Evolutionary conservation across 2,329 filamentous ascomycete genomes (phyloP), one percentile per base, ranked within the genome.

Genomic region (Diplocarpon rosae): DNA sequence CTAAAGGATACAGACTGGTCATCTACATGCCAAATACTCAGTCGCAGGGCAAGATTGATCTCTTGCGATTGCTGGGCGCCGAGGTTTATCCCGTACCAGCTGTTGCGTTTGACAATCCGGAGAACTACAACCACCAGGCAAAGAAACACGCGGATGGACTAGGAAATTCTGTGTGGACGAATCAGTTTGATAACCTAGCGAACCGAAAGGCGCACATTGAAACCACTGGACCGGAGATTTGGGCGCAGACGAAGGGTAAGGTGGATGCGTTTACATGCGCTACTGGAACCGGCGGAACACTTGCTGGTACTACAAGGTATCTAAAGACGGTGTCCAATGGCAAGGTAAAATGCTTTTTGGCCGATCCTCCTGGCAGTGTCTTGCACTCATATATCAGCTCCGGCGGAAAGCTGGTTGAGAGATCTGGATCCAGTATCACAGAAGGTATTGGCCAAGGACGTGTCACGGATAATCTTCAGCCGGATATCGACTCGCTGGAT

Each of bases 21-120:
- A 98, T 98, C 63, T 98, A 96, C 78, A 96, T 98, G 92, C 92
- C 92, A 58, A 85, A 98, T 72, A 96, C 90, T 39, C 92, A 96
- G 69, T 94, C 89, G 15, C 90, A 95, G 68, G 92, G 89, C 63
- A 98, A 98, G 72, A 85, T 98, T 62, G 92, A 96, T 65, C 75
- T 98, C 42, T 71, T 98, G 52, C 76, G 90, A 8, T 72, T 96
- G 30, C 76, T 98, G 9, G 92, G 92, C 53, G 92, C 92, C 20
- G 89, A 96, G 66, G 92, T 98, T 29, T 85, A 94, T 67, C 89
- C 92, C 14, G 92, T 98, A 0, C 92, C 92, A 13, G 92, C 90
- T 7, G 92, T 96, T 13, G 83, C 92, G 3, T 96, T 94, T 60
- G 89, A 96, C 52, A 86, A 96, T 69, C 86, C 88, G 13, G 72